Evolutionary conservation across 257 asterid genomes (phyloP), one percentile per base, ranked within the genome.

Genomic region (Przewalskia tangutica): DNA sequence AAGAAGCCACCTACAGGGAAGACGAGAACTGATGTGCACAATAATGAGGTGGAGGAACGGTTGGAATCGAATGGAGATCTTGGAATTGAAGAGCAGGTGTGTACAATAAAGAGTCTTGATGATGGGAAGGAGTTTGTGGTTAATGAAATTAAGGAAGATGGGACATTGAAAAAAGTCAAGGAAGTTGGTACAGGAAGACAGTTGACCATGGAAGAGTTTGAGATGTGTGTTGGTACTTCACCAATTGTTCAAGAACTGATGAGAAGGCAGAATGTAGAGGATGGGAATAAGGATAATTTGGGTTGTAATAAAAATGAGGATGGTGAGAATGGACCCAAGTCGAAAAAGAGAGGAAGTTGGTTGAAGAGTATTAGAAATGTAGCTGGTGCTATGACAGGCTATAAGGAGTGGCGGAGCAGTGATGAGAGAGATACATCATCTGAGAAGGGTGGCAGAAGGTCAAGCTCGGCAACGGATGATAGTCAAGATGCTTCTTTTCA

Each of bases 391-490:
- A 93, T 96, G 16, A 85, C 92, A 0, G 94, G 95, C 75, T 84
- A 82, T 77, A 93, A 88, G 90, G 97, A 94, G 85, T 89, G 93
- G 67, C 89, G 97, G 53, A 93, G 98, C 73, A 93, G 98, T 85
- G 98, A 94, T 79, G 99, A 94, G 83, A 93, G 91, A 90, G 99
- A 96, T 85, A 94, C 99, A 0, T 93, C 98, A 6, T 95, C 99
- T 64, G 99, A 95, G 85, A 95, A 88, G 86, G 97, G 98, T 80
- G 98, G 98, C 76, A 93, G 98, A 88, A 93, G 98, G 81, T 96
- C 97, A 6, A 96, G 99, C 83, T 96, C 99, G 13, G 99, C 99
- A 50, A 96, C 99, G 0, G 99, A 96, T 89, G 98, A 94, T 87
- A 96, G 98, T 84, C 99, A 94, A 84, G 98, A 96, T 34, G 93